phyloP scores from a whole-genome alignment of 2,329 filamentous ascomycete species.

The Talaromyces marneffei region DNA sequence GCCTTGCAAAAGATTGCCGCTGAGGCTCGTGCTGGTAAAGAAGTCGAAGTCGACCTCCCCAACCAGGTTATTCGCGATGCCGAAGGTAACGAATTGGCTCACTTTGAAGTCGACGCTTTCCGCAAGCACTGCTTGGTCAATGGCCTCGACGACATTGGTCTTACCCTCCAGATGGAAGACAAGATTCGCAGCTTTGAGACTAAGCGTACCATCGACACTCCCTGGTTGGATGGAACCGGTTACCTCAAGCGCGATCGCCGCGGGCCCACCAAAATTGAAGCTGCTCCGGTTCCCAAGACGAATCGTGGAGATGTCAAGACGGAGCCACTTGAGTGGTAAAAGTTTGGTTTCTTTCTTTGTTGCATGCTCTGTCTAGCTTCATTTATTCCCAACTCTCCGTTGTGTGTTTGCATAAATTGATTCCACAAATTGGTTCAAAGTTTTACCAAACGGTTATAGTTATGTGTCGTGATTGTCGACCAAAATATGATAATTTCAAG shows the following conservation, averaged over 20 bases:
- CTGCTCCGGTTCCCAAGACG: conserved; percentile 72
- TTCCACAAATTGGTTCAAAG: background rate
- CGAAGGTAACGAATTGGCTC: conserved; percentile 65
- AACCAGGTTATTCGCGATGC: conserved; percentile 76
- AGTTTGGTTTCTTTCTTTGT: background rate
- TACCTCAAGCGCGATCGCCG: conserved; percentile 60
- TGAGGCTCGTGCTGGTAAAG: conserved; percentile 71
- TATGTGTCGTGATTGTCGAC: background rate
- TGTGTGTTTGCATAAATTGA: background rate
- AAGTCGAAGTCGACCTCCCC: conserved; percentile 83
- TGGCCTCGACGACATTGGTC: conserved; percentile 88
- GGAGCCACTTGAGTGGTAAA: conserved; percentile 85
- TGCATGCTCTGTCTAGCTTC: background rate
- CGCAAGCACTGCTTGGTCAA: conserved; percentile 90
- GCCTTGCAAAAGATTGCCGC: conserved; percentile 65
- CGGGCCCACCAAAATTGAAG: conserved; percentile 58
- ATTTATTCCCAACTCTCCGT: background rate
- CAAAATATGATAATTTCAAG: background rate
- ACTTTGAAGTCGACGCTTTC: conserved; percentile 88
- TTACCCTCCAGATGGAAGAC: conserved; percentile 87
- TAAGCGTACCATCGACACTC: conserved; percentile 68
- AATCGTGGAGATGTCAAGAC: conserved; percentile 78
- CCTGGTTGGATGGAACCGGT: conserved; percentile 83
- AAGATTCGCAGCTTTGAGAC: conserved; percentile 81
- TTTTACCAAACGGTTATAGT: background rate